Evolutionary conservation across 75 land plant genomes (phyloP).

Genomic region (Ceratopteris richardii): DNA sequence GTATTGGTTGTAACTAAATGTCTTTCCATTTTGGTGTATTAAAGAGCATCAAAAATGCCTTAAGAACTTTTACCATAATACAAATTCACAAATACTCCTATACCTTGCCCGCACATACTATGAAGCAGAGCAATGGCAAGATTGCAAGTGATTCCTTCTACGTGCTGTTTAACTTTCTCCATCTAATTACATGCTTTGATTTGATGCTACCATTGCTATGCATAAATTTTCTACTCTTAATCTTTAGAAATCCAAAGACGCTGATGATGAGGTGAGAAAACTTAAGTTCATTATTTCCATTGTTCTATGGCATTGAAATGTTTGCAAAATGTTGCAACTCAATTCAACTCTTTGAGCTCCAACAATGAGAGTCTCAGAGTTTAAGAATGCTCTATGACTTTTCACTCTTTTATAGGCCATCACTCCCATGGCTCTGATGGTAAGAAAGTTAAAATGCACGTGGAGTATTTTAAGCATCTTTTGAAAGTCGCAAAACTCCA

Average conservation of each 20-base stretch:
- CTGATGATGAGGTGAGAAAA: conserved; percentile 78
- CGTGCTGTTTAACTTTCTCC: conserved; percentile 92
- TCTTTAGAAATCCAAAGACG: conserved; percentile 67
- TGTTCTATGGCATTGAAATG: neutral
- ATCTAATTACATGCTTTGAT: conserved; percentile 79
- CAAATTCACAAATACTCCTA: conserved; percentile 69
- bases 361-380: conserved; percentile 71
- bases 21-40: neutral
- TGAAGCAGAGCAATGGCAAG: conserved; percentile 99
- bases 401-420: conserved; percentile 66
- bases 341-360: conserved; percentile 58
- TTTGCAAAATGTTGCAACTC: too few relatives aligned
- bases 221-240: conserved; percentile 92
- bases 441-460: conserved; percentile 89
- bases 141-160: conserved; percentile 74
- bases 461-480: conserved; percentile 84
- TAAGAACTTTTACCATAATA: conserved; percentile 74
- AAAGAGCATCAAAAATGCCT: conserved; percentile 95
- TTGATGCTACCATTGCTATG: conserved; percentile 89
- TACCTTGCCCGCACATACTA: conserved; percentile 93
- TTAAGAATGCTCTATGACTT: conserved; percentile 82
- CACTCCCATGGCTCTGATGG: conserved; percentile 90
- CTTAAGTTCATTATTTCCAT: conserved; percentile 1
- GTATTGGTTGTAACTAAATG: too few relatives aligned
- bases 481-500: conserved; percentile 91